Conservation (phyloP, 176 grass and related monocot species). For the Hyparrhenia diplandra region DNA sequence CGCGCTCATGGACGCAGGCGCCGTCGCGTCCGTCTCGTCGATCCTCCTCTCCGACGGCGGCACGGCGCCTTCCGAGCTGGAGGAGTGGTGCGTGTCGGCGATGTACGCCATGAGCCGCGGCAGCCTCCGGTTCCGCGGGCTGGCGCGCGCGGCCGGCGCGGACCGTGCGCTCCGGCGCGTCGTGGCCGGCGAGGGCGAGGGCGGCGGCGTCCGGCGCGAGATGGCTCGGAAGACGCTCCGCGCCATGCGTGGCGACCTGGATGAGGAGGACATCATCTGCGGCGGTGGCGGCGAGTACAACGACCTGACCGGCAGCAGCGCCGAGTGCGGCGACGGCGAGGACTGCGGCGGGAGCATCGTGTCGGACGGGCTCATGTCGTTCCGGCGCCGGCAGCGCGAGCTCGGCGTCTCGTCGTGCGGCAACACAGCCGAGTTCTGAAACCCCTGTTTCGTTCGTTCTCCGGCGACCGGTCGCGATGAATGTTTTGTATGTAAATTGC, state of each 20-base stretch:
- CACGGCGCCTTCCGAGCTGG: slow-evolving; percentile 13
- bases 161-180: slow-evolving; percentile 58
- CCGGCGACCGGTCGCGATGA: neutral
- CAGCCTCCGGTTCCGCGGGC: slow-evolving; percentile 68
- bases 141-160: slow-evolving; percentile 54
- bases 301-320: slow-evolving; percentile 42
- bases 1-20: slow-evolving; percentile 77
- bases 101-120: slow-evolving; percentile 80
- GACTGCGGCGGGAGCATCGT: slow-evolving; percentile 59
- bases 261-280: slow-evolving; percentile 7
- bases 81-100: slow-evolving; percentile 68
- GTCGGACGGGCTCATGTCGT: slow-evolving; percentile 74
- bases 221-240: slow-evolving; percentile 72
- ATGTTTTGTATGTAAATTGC: slow-evolving; percentile 11
- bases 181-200: slow-evolving; percentile 44
- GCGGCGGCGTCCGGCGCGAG: slow-evolving; percentile 52
- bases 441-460: neutral
- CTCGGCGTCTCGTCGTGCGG: slow-evolving; percentile 22
- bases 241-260: slow-evolving; percentile 46
- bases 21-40: slow-evolving; percentile 38
- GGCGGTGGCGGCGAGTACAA: neutral
- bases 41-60: slow-evolving; percentile 25
- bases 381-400: slow-evolving; percentile 51
- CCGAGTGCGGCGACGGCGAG: slow-evolving; percentile 47
- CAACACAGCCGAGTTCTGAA: slow-evolving; percentile 70